A percentile compares a stretch with the other conserved stretches of the same genome.
These are phyloP conservation scores for Paraphoma chrysanthemicola DNA, from an alignment of 2,329 filamentous ascomycete species.

Conservation along the genomic window DNA sequence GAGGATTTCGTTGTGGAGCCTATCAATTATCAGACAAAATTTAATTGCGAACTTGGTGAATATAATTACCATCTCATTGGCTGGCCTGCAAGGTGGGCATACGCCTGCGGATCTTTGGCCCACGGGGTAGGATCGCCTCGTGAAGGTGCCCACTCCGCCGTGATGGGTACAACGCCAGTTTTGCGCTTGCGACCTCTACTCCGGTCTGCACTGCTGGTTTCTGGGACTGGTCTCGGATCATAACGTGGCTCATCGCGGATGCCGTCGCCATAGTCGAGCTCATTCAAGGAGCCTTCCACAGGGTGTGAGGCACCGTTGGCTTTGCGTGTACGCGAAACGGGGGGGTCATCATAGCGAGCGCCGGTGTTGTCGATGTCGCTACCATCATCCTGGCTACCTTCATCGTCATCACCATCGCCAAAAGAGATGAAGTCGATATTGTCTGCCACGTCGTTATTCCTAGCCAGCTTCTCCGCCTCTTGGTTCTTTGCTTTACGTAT, in stretches of 20 bases:
- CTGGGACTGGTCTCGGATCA: slow-evolving; percentile 11
- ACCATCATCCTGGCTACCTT: slow-evolving; percentile 24
- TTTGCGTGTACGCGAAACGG: neutral
- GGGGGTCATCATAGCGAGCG: slow-evolving; percentile 2
- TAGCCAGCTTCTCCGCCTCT: slow-evolving; percentile 61
- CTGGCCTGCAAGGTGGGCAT: slow-evolving; percentile 62
- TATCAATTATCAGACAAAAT: slow-evolving; percentile 38
- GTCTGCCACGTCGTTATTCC: slow-evolving; percentile 53
- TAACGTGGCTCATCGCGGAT: slow-evolving; percentile 12
- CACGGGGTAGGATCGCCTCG: slow-evolving; percentile 60
- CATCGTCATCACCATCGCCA: slow-evolving; percentile 68
- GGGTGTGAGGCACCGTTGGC: slow-evolving; percentile 1
- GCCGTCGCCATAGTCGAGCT: slow-evolving; percentile 15
- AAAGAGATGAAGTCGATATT: slow-evolving; percentile 90
- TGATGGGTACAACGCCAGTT: slow-evolving; percentile 53
- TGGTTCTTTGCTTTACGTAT: slow-evolving; percentile 86
- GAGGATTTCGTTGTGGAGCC: slow-evolving; percentile 86
- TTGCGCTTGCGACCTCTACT: slow-evolving; percentile 69
- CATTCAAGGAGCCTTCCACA: slow-evolving; percentile 35
- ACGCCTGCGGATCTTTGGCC: slow-evolving; percentile 49
- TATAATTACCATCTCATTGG: slow-evolving; percentile 56
- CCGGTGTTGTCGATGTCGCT: neutral
- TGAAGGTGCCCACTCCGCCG: slow-evolving; percentile 52
- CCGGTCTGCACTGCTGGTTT: slow-evolving; percentile 3
- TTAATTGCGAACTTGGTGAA: neutral